These are phyloP conservation scores for Penicillium sp. DNA, from an alignment of 2,329 filamentous ascomycete species.

Conservation along the genomic window DNA sequence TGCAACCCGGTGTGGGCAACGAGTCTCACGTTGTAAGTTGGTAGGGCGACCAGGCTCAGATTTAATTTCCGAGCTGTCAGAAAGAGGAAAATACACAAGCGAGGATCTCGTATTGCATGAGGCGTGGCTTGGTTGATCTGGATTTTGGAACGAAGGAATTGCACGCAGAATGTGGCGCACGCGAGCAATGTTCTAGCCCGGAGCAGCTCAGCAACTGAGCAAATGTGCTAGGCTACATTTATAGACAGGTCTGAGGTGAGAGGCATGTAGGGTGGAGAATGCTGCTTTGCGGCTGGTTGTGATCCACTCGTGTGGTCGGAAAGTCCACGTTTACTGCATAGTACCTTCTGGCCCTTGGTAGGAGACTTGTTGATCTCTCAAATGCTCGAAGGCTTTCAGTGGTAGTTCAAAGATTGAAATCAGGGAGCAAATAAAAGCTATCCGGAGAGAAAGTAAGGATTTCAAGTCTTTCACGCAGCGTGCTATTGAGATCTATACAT, in stretches of 20 bases:
- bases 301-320: not conserved
- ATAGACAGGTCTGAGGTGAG: not conserved
- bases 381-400: not conserved
- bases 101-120: not conserved
- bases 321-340: not conserved
- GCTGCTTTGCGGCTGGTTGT: not conserved
- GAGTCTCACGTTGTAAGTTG: too few species aligned
- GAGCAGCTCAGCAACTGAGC: not conserved
- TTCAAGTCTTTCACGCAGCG: too few species aligned
- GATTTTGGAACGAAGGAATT: not conserved
- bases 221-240: not conserved
- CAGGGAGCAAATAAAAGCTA: not conserved
- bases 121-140: not conserved
- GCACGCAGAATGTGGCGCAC: not conserved
- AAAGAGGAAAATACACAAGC: slow-evolving; percentile 6
- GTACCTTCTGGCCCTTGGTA: too few species aligned
- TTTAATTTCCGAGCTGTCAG: not conserved
- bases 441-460: too few species aligned
- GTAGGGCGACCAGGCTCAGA: not conserved
- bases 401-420: not conserved
- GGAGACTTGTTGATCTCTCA: not conserved
- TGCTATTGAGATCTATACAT: too few species aligned
- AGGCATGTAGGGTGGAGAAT: not conserved
- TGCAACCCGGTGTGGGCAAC: not conserved
- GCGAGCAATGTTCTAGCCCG: not conserved